phyloP scores from a whole-genome alignment of 768 basidiomycete genomes.

The Russula virescens region DNA sequence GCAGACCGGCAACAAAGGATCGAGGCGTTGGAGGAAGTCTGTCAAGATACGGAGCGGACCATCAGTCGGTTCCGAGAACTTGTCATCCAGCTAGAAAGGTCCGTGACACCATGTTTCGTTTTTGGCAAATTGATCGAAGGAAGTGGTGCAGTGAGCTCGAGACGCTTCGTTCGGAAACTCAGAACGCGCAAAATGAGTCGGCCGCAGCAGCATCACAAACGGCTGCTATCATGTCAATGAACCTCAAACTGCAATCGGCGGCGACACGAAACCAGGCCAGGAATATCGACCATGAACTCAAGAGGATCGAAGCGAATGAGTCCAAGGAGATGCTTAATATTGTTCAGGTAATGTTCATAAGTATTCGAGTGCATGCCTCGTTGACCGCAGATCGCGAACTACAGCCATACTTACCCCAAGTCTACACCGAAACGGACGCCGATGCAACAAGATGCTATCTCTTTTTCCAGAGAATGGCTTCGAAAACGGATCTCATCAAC shows the following conservation, averaged over 20 bases:
- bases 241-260: constrained; percentile 88
- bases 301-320: constrained; percentile 79
- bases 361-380: neutral
- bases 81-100: constrained; percentile 80
- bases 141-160: constrained; percentile 70
- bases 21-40: constrained; percentile 65
- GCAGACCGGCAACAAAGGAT: constrained; percentile 62
- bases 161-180: constrained; percentile 73
- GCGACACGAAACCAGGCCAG: constrained; percentile 87
- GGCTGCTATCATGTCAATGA: constrained; percentile 90
- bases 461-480: constrained; percentile 85
- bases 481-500: constrained; percentile 85
- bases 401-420: constrained; percentile 85
- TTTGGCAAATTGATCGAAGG: neutral
- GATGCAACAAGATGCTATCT: constrained; percentile 87
- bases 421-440: constrained; percentile 84
- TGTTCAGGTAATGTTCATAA: constrained; percentile 52
- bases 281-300: constrained; percentile 84
- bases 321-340: constrained; percentile 74
- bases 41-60: constrained; percentile 82
- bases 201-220: constrained; percentile 81
- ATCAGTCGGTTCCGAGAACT: constrained; percentile 91
- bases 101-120: constrained; percentile 23
- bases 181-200: constrained; percentile 77
- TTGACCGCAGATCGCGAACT: constrained; percentile 1